Conservation (phyloP, 768 basidiomycete genomes). For the Suillus subluteus region DNA sequence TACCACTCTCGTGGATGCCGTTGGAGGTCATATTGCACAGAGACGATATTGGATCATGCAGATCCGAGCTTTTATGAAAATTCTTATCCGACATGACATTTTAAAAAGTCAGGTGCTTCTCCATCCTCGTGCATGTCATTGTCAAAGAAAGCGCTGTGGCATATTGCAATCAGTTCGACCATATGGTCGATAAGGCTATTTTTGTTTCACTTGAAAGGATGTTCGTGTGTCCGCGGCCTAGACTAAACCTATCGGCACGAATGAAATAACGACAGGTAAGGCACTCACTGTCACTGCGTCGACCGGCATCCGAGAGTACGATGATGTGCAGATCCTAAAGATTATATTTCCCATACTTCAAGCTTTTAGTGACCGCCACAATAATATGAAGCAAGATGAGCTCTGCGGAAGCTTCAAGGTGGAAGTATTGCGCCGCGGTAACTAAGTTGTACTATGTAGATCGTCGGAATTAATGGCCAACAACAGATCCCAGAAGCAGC, state of each 20-base stretch:
- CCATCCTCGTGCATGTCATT: slow-evolving; percentile 1
- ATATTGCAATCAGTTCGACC: neutral
- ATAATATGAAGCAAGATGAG: neutral
- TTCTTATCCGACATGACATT: slow-evolving; percentile 8
- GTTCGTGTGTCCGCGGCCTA: neutral
- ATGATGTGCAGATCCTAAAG: neutral
- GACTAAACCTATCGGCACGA: neutral
- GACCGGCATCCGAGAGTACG: neutral
- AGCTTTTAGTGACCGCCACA: neutral
- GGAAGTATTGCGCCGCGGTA: neutral
- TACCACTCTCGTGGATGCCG: slow-evolving; percentile 9
- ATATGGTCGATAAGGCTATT: slow-evolving; percentile 16
- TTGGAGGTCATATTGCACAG: neutral
- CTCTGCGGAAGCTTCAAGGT: neutral
- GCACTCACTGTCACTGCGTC: neutral
- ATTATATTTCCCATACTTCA: neutral
- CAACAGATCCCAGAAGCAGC: neutral
- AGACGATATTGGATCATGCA: neutral
- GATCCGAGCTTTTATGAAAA: slow-evolving; percentile 11
- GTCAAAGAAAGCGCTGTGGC: neutral
- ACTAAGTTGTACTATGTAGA: neutral
- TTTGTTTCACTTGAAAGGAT: slow-evolving; percentile 2
- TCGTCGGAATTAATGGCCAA: neutral
- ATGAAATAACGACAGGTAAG: neutral
- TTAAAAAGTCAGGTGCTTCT: slow-evolving; percentile 8